Evolutionary conservation across 345 rosid genomes (phyloP).

Genomic region (Nephelium lappaceum): DNA sequence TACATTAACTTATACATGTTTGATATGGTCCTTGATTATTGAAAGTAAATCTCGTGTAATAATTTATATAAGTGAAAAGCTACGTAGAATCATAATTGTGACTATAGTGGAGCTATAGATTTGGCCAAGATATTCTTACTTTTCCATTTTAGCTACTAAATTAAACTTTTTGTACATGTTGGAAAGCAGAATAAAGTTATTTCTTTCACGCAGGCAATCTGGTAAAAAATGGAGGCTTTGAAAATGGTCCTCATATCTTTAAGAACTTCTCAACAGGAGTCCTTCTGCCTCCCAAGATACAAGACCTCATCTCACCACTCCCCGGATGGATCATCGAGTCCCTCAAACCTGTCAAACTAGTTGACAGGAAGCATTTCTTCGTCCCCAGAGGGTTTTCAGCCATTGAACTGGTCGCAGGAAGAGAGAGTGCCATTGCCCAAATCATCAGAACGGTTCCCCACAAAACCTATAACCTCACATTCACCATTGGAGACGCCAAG

Average conservation of each 20-base stretch:
- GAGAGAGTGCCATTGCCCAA: conserved; percentile 87
- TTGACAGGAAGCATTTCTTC: conserved; percentile 64
- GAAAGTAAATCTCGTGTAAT: no score
- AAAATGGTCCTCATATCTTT: conserved; percentile 77
- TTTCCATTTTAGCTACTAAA: no score
- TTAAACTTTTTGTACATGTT: neutral
- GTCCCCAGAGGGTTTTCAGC: conserved; percentile 70
- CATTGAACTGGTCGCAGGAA: conserved; percentile 70
- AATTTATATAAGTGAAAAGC: no score
- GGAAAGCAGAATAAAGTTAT: no score
- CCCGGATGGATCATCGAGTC: conserved; percentile 93
- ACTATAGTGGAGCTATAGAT: no score
- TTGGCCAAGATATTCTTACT: no score
- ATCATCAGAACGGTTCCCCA: conserved; percentile 56
- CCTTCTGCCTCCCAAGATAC: conserved; percentile 59
- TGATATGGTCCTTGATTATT: no score
- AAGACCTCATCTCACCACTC: conserved; percentile 66
- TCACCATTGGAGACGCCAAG: conserved; percentile 70
- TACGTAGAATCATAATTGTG: no score
- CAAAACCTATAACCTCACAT: conserved; percentile 53
- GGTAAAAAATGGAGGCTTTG: conserved; percentile 81
- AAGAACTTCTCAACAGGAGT: conserved; percentile 81
- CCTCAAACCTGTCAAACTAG: conserved; percentile 73
- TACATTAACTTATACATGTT: no score
- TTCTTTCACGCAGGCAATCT: conserved; percentile 47